Base-by-base conservation (phyloP, 176 grass and related monocot species). In the Triticum timopheevii region DNA sequence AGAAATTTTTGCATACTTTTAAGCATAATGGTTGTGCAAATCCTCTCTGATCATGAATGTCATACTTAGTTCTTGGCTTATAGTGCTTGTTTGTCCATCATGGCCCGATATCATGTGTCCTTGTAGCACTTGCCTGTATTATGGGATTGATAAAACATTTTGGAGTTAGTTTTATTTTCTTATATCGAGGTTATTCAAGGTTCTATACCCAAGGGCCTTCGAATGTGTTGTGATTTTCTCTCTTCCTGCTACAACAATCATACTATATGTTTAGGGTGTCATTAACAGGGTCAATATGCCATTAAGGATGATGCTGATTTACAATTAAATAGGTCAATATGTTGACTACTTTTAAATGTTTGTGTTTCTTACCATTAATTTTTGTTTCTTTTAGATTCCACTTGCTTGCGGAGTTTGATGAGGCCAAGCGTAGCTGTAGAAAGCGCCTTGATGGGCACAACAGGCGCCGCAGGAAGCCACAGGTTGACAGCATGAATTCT, bases 371-470 rank as follows among this genome's bases (percentile, higher is more conserved):
- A 82, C n/a, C 10, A 2, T 81, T 15, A 19, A 50, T 58, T 65
- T 87, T n/a, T 88, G 13, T 61, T 84, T 78, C 34, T 39, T 39
- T 4, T 78, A 98, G 97, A 84, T 98, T 98, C 90, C 97, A 98
- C 84, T 85, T 94, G 39, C 90, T 98, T 30, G 89, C 8, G 23
- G 97, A 98, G 86, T 98, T 98, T 24, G 97, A 98, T 70, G 97
- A 98, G 56, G 83, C 85, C 24, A 98, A 98, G 69, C 88, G 97
- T 36, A 98, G 97, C 76, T 98, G 97, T 80, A 93, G 97, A 88
- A 98, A 96, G 85, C 90, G 97, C 27, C 90, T 98, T 35, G 97
- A 96, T 73, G 97, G 97, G 36, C 97, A 98, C 90, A 98, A 98
- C 67, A 78, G 92, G 39, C 93, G 97, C 11, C 82, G 97, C 80